A percentile compares a stretch with the other conserved stretches of the same genome.
Conservation (phyloP, 2,329 filamentous ascomycete species). For the Hymenoscyphus fructigenus region DNA sequence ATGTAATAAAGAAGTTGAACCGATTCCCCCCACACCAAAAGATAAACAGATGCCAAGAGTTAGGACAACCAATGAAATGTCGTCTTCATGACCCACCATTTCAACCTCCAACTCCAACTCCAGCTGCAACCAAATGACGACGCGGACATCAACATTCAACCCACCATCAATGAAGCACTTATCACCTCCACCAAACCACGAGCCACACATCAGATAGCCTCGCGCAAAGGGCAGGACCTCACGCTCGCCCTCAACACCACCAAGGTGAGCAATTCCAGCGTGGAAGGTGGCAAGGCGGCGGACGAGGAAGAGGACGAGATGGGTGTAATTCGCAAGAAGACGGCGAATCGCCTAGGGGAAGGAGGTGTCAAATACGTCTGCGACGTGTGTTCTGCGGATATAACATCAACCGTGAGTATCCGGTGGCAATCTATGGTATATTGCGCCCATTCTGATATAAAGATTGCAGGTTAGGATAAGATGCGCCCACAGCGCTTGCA, state of each 20-base stretch:
- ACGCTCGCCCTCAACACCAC: background rate
- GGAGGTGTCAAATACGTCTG: slow-evolving; percentile 95
- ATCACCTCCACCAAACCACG: background rate
- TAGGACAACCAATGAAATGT: background rate
- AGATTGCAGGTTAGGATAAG: slow-evolving; percentile 78
- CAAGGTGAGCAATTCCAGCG: background rate
- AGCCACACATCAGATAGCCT: background rate
- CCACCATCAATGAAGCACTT: background rate
- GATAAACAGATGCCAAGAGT: background rate
- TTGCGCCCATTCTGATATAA: slow-evolving; percentile 11
- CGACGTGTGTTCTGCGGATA: slow-evolving; percentile 94
- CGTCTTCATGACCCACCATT: background rate
- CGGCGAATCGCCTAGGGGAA: slow-evolving; percentile 78
- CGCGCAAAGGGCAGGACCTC: background rate
- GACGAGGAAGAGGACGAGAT: slow-evolving; percentile 46
- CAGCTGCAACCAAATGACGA: background rate
- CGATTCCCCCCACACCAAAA: background rate
- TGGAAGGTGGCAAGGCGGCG: background rate
- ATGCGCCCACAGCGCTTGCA: slow-evolving; percentile 74
- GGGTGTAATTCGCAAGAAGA: slow-evolving; percentile 97
- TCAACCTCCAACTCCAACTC: background rate
- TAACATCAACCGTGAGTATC: slow-evolving; percentile 83
- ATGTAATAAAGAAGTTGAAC: too few species aligned
- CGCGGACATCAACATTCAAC: background rate
- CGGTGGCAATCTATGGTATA: slow-evolving; percentile 9